Conservation (phyloP, 495 filamentous ascomycete genomes). For the Podospora australis region DNA sequence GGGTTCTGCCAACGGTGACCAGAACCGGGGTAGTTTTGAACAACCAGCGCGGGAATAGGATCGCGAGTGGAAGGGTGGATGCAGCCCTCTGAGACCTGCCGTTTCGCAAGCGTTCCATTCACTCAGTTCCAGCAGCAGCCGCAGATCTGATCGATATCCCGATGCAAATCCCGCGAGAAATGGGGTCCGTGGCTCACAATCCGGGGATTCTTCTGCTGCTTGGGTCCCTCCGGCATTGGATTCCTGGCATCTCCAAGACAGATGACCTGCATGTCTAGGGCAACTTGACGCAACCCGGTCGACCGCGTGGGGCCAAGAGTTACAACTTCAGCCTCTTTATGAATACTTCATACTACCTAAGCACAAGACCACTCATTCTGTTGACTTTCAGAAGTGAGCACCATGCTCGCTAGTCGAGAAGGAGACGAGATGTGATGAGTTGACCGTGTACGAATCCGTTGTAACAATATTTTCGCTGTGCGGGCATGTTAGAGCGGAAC, state of each 20-base stretch:
- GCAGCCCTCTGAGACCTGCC: neutral
- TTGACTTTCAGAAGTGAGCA: too few relatives aligned
- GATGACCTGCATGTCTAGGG: neutral
- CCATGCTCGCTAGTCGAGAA: too few relatives aligned
- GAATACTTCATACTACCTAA: too few relatives aligned
- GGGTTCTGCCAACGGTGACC: neutral
- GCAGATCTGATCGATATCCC: neutral
- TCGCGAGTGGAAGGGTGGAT: neutral
- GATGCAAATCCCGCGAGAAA: too few relatives aligned
- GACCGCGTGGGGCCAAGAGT: neutral
- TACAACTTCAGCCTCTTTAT: too few relatives aligned
- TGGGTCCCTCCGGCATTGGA: neutral
- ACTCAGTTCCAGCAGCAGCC: neutral
- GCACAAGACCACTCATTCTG: too few relatives aligned
- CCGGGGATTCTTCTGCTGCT: conserved; percentile 1
- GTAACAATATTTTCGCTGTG: too few relatives aligned
- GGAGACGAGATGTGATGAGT: too few relatives aligned
- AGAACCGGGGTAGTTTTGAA: too few relatives aligned
- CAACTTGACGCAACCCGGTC: neutral
- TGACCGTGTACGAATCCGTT: too few relatives aligned
- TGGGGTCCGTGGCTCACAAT: neutral
- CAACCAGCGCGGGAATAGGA: neutral
- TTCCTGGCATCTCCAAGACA: neutral
- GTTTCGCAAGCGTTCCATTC: neutral
- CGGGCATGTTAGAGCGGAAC: too few relatives aligned